phyloP scores from a whole-genome alignment of 2,329 filamentous ascomycete genomes.

The Fulvia fulva region DNA sequence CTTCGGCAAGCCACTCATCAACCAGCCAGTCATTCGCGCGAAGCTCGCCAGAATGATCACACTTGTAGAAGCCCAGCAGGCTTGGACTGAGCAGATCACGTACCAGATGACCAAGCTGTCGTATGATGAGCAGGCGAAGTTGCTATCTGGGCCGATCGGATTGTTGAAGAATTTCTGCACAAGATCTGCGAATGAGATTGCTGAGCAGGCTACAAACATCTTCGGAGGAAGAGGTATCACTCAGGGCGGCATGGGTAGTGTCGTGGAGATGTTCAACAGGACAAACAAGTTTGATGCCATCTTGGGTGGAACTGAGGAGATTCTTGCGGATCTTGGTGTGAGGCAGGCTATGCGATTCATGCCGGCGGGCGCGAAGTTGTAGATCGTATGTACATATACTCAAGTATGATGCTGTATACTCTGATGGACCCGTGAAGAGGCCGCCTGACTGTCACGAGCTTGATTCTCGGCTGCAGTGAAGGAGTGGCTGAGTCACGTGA shows the following conservation, averaged over 20 bases:
- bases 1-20: slow-evolving; percentile 75
- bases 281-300: slow-evolving; percentile 69
- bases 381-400: neutral
- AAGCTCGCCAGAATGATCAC: slow-evolving; percentile 79
- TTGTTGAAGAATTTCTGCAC: slow-evolving; percentile 77
- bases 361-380: slow-evolving; percentile 44
- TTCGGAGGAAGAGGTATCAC: slow-evolving; percentile 80
- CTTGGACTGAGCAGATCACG: slow-evolving; percentile 79
- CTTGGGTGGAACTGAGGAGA: slow-evolving; percentile 77
- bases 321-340: slow-evolving; percentile 75
- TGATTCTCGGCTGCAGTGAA: no score
- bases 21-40: slow-evolving; percentile 49
- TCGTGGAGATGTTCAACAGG: slow-evolving; percentile 80
- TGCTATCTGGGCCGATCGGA: slow-evolving; percentile 75
- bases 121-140: slow-evolving; percentile 69
- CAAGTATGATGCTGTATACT: neutral
- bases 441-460: no score
- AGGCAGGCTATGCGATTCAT: slow-evolving; percentile 79
- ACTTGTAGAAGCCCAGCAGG: slow-evolving; percentile 74
- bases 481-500: no score
- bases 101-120: slow-evolving; percentile 87
- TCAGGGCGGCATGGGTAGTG: slow-evolving; percentile 74
- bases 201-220: slow-evolving; percentile 79
- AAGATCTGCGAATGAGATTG: slow-evolving; percentile 73
- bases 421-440: no score